Evolutionary conservation across 805 yeast species (phyloP).

Genomic region (Crinitomyces ghanaensis): DNA sequence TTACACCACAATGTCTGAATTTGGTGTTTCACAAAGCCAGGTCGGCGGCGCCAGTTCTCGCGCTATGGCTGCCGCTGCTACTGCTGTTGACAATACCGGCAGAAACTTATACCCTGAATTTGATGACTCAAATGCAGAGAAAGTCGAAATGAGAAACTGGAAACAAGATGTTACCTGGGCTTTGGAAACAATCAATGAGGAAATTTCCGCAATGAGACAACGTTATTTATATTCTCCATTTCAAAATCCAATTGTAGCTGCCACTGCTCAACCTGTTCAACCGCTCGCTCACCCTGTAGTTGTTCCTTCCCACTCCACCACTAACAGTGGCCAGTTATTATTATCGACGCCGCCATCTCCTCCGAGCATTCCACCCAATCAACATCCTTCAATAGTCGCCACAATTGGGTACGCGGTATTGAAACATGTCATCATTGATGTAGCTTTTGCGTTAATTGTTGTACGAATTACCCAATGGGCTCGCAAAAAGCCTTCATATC

Average conservation of each 20-base stretch:
- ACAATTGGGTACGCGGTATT: conserved; percentile 1
- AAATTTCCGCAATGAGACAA: conserved; percentile 16
- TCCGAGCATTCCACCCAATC: too few species aligned
- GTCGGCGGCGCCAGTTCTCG: conserved; percentile 3
- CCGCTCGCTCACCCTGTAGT: conserved; percentile 2
- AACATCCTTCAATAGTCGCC: too few species aligned
- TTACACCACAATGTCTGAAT: too few species aligned
- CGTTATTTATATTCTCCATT: conserved; percentile 4
- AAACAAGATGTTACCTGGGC: conserved; percentile 19
- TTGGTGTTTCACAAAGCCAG: too few species aligned
- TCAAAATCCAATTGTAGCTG: too few species aligned
- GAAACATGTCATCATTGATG: conserved; percentile 5
- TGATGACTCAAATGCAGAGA: conserved; percentile 2
- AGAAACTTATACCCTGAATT: too few species aligned
- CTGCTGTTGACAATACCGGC: conserved; percentile 4
- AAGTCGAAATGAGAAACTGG: conserved; percentile 14
- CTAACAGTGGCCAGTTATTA: too few species aligned
- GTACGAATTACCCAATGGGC: conserved; percentile 3
- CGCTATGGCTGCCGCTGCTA: conserved; percentile 2
- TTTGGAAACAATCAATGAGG: conserved; percentile 19
- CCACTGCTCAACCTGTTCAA: too few species aligned
- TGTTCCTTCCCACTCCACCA: too few species aligned
- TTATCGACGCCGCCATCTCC: too few species aligned
- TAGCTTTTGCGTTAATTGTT: not conserved
- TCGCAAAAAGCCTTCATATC: conserved; percentile 9